These are phyloP conservation scores for Eutypella sp. DNA, from an alignment of 2,329 filamentous ascomycete species.

Conservation along the genomic window DNA sequence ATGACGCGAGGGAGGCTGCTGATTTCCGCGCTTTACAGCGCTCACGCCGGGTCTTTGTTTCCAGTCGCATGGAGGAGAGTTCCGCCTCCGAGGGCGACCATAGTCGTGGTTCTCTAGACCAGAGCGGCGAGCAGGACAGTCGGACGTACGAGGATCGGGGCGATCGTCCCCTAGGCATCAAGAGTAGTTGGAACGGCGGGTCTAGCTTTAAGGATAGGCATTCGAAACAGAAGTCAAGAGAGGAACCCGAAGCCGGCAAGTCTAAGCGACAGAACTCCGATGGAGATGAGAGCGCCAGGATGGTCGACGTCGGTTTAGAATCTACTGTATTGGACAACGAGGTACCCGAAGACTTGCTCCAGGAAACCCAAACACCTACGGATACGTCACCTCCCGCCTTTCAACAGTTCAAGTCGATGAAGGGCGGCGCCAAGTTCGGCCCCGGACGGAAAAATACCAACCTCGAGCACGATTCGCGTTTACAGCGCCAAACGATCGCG, in stretches of 20 bases:
- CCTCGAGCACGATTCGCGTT: slow-evolving; percentile 45
- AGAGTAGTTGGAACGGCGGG: slow-evolving; percentile 60
- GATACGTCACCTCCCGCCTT: slow-evolving; percentile 58
- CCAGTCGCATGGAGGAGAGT: slow-evolving; percentile 78
- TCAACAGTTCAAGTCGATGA: slow-evolving; percentile 48
- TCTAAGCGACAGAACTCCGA: slow-evolving; percentile 27
- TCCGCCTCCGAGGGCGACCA: slow-evolving; percentile 73
- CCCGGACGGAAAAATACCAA: slow-evolving; percentile 37
- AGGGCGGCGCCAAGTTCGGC: slow-evolving; percentile 33
- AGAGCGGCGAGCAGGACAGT: slow-evolving; percentile 46
- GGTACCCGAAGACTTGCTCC: slow-evolving; percentile 55
- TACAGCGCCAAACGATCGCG: slow-evolving; percentile 33
- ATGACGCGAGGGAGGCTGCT: slow-evolving; percentile 87
- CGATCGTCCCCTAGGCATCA: slow-evolving; percentile 49
- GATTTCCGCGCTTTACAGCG: slow-evolving; percentile 89
- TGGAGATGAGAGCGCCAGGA: slow-evolving; percentile 50
- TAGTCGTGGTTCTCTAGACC: slow-evolving; percentile 51
- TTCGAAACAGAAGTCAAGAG: slow-evolving; percentile 38
- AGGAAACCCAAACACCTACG: slow-evolving; percentile 45
- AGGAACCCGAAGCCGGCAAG: slow-evolving; percentile 27
- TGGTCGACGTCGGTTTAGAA: slow-evolving; percentile 86
- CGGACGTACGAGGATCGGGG: slow-evolving; percentile 41
- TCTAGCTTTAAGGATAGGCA: slow-evolving; percentile 36
- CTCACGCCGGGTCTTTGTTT: slow-evolving; percentile 82
- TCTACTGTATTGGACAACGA: slow-evolving; percentile 56